These are phyloP conservation scores for Cymodocea nodosa DNA, from an alignment of 116 monocot species.

Conservation along the genomic window DNA sequence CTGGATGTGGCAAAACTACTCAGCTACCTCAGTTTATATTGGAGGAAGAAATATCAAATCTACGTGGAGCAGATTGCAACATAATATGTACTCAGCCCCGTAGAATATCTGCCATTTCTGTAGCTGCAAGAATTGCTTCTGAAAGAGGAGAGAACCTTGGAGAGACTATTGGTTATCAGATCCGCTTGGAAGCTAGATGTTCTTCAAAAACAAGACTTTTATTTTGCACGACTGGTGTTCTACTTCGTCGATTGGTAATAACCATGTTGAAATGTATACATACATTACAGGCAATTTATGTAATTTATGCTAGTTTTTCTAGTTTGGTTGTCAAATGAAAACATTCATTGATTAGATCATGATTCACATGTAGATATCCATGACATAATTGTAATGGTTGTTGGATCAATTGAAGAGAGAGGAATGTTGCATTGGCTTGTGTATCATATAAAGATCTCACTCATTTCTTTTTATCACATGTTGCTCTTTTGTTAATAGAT, in stretches of 20 bases:
- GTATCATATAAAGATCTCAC: too few relatives aligned
- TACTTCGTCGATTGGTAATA: slow-evolving; percentile 77
- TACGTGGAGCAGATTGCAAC: slow-evolving; percentile 84
- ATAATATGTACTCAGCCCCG: slow-evolving; percentile 97
- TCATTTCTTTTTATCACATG: too few relatives aligned
- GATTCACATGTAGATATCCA: too few relatives aligned
- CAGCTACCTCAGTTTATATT: slow-evolving; percentile 95
- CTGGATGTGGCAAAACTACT: slow-evolving; percentile 98
- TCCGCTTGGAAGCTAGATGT: slow-evolving; percentile 74
- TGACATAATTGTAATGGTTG: too few relatives aligned
- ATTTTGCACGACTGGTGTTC: slow-evolving; percentile 95
- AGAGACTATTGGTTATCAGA: slow-evolving; percentile 85
- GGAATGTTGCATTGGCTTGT: too few relatives aligned
- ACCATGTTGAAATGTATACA: neutral
- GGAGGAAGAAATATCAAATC: slow-evolving; percentile 73
- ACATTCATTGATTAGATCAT: too few relatives aligned
- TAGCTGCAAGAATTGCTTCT: slow-evolving; percentile 79
- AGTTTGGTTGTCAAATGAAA: too few relatives aligned
- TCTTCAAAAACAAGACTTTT: slow-evolving; percentile 74
- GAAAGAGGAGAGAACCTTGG: slow-evolving; percentile 95
- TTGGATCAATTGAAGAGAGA: too few relatives aligned
- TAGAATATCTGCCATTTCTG: slow-evolving; percentile 97
- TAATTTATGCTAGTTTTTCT: too few relatives aligned
- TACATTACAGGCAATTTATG: neutral
- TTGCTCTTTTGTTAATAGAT: too few relatives aligned